phyloP scores from a whole-genome alignment of 2,329 filamentous ascomycete genomes.

The Calonectria leucothoes region DNA sequence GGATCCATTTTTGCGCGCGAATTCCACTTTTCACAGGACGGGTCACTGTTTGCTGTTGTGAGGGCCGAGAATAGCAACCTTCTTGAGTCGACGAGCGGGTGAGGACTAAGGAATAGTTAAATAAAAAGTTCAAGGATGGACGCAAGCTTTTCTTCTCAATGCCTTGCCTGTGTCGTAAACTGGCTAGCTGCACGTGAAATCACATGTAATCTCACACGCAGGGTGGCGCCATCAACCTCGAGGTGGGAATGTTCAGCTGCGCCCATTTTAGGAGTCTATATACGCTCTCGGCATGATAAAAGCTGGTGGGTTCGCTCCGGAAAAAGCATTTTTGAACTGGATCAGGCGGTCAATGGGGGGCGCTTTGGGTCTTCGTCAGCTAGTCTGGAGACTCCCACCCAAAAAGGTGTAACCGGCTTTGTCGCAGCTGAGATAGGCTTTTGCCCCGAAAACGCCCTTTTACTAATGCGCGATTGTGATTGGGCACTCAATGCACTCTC shows the following conservation, averaged over 20 bases:
- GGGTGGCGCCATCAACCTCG: not conserved
- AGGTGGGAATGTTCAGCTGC: not conserved
- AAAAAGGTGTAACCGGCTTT: not conserved
- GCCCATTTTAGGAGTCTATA: not conserved
- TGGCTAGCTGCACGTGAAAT: not conserved
- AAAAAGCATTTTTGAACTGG: not conserved
- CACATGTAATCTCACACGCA: not conserved
- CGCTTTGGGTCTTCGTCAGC: not conserved
- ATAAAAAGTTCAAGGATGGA: not conserved
- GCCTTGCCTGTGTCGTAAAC: not conserved
- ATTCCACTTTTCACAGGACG: not conserved
- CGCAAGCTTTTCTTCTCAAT: not conserved
- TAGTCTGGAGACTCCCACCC: not conserved
- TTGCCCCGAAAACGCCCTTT: not conserved
- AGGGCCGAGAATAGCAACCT: not conserved
- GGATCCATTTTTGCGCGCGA: not conserved
- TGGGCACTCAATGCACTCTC: not conserved
- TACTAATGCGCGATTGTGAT: not conserved
- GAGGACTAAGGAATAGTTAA: not conserved
- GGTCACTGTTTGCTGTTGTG: not conserved
- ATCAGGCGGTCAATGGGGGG: not conserved
- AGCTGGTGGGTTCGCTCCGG: not conserved
- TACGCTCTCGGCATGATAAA: not conserved
- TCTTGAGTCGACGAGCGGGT: too few species aligned
- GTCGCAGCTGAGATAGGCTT: not conserved